Base-by-base conservation (phyloP, 225 moss, liverwort and hornwort genomes). In the Bryum argenteum region DNA sequence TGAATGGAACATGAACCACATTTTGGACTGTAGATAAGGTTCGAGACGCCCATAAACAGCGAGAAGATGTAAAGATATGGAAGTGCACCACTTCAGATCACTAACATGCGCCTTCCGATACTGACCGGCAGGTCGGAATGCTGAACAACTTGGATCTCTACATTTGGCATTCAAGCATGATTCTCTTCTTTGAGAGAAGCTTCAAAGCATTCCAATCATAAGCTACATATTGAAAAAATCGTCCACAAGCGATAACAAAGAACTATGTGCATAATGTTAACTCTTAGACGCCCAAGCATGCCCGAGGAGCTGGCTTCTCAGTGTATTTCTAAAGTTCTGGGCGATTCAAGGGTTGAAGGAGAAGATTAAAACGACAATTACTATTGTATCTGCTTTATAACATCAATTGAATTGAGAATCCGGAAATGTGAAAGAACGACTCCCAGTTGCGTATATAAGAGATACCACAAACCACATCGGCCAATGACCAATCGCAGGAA, bases 51-150 rank as follows among this genome's bases (percentile, higher is more conserved):
- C 19, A 12, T 4, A 5, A 45, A 26, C 12, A 53, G 17, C 11
- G 61, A 56, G 11, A 9, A 22, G 13, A 50, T 55, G 42, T 42
- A 8, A 69, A 23, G 53, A 63, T 39, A 45, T 10, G 16, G 78
- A 55, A 61, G 21, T 21, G 51, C 66, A 71, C 22, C 61, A 40
- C 28, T 74, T 66, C 70, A 42, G 7, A 70, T 48, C 65, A 70
- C 19, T 4, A 54, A 48, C 8, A 2, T 6, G 60, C 33, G 40
- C 11, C 33, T 28, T 22, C 0, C 45, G 40, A 52, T 20, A 48
- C 41, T 7, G 61, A 20, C 9, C 71, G 42, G 23, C 50, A 71
- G 42, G 57, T 48, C 44, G 28, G 24, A 62, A 57, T 9, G 10
- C 3, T 11, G 8, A 22, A 21, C 37, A 5, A 24, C 28, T 4